Evolutionary conservation across 225 moss, liverwort and hornwort species (phyloP).

Genomic region (Antitrichia curtipendula): DNA sequence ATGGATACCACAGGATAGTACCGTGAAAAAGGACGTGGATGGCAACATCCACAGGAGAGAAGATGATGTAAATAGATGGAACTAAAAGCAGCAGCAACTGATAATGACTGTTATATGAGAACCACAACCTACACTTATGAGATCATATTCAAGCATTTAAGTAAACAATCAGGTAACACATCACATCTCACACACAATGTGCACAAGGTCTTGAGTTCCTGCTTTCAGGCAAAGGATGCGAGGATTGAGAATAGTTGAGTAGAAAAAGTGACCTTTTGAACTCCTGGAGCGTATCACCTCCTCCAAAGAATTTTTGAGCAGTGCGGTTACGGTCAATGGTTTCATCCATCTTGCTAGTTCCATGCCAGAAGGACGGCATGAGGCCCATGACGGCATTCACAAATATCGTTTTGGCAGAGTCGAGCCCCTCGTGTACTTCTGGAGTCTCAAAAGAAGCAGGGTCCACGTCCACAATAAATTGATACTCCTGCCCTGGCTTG

Average conservation of each 20-base stretch:
- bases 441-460: slow-evolving; percentile 52
- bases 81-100: neutral
- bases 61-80: neutral
- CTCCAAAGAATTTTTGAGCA: slow-evolving; percentile 75
- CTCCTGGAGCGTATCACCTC: slow-evolving; percentile 83
- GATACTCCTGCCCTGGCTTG: slow-evolving; percentile 47
- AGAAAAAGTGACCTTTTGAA: slow-evolving; percentile 49
- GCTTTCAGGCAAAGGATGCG: neutral
- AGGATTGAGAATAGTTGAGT: neutral
- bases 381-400: slow-evolving; percentile 88
- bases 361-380: slow-evolving; percentile 79
- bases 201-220: neutral
- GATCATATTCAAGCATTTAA: neutral
- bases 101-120: neutral
- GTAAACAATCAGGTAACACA: neutral
- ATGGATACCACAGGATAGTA: neutral
- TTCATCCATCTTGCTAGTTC: slow-evolving; percentile 86
- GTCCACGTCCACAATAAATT: slow-evolving; percentile 74
- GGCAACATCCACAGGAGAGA: neutral
- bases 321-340: slow-evolving; percentile 62
- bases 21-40: neutral
- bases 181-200: neutral
- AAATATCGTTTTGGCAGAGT: slow-evolving; percentile 59
- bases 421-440: slow-evolving; percentile 26
- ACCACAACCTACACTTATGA: neutral